These are phyloP conservation scores for Alternaria ventricosa DNA, from an alignment of 2,329 filamentous ascomycete genomes.

Conservation along the genomic window DNA sequence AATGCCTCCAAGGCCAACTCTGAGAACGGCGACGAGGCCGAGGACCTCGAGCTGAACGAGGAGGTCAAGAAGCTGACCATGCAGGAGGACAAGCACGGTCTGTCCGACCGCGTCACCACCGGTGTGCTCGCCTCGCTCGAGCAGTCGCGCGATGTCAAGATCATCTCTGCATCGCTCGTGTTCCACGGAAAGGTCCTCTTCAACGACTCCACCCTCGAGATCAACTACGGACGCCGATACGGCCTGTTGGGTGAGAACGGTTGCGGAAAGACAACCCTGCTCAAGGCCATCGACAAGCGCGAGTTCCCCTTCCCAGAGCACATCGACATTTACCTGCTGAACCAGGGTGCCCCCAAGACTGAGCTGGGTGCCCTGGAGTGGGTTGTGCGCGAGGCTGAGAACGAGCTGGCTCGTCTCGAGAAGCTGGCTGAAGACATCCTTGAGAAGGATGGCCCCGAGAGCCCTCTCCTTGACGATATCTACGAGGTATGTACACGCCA, in stretches of 20 bases:
- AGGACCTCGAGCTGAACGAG: constrained; percentile 68
- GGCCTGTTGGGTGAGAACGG: constrained; percentile 98
- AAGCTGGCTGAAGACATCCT: constrained; percentile 86
- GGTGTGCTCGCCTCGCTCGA: constrained; percentile 88
- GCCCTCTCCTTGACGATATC: constrained; percentile 86
- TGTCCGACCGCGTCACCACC: constrained; percentile 97
- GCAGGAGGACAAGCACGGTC: constrained; percentile 94
- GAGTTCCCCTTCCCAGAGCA: constrained; percentile 97
- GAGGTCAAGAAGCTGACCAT: constrained; percentile 88
- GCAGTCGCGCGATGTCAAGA: constrained; percentile 93
- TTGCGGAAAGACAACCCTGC: constrained; percentile 96
- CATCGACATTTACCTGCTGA: constrained; percentile 97
- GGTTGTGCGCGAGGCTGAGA: constrained; percentile 94
- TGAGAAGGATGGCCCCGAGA: constrained; percentile 91
- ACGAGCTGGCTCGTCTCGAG: constrained; percentile 89
- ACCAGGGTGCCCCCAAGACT: constrained; percentile 90
- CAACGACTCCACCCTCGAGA: constrained; percentile 89
- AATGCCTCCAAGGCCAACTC: constrained; percentile 68
- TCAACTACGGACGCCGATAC: constrained; percentile 91
- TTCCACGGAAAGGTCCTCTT: constrained; percentile 98
- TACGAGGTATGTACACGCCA: constrained; percentile 76
- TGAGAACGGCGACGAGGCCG: constrained; percentile 73
- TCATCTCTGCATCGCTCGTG: constrained; percentile 88
- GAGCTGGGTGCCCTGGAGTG: constrained; percentile 94
- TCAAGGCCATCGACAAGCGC: constrained; percentile 91